Evolutionary conservation across 1,139 yeast genomes (phyloP).

Genomic region (Candida buenavistaensis): DNA sequence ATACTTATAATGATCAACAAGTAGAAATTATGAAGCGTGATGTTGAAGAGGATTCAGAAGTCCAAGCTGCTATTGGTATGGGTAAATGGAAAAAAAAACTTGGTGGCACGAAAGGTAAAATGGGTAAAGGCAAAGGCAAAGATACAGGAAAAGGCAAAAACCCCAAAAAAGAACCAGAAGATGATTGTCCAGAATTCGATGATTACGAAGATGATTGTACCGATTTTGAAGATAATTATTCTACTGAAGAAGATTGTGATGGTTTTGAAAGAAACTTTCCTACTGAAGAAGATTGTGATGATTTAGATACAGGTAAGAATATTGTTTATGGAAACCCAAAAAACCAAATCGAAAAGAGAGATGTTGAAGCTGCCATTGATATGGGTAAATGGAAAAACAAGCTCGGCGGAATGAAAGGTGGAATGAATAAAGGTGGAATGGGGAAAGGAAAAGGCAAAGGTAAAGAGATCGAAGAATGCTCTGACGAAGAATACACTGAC

Average conservation of each 20-base stretch:
- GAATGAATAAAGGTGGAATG: constrained; percentile 2
- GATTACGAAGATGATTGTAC: no score
- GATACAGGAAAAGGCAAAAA: constrained; percentile 1
- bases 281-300: constrained; percentile 2
- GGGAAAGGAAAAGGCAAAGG: constrained; percentile 3
- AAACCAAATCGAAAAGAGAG: neutral
- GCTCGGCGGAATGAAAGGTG: constrained; percentile 1
- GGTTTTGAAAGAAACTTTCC: no score
- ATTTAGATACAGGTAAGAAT: neutral
- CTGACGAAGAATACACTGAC: constrained; percentile 1
- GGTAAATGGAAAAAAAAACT: constrained; percentile 1
- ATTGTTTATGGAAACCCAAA: constrained; percentile 3
- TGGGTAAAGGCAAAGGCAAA: constrained; percentile 6
- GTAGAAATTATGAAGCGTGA: constrained; percentile 2
- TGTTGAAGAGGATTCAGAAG: neutral
- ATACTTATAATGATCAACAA: constrained; percentile 1
- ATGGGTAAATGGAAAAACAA: constrained; percentile 1
- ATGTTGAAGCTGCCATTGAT: neutral
- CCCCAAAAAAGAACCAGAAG: constrained; percentile 3
- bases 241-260: no score
- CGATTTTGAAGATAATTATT: no score
- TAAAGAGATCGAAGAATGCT: constrained; percentile 2
- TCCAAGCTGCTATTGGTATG: neutral
- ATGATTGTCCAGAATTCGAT: neutral
- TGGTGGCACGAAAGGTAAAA: constrained; percentile 5